phyloP scores from a whole-genome alignment of 2,329 filamentous ascomycete genomes.

The Aureobasidium leucospermi region DNA sequence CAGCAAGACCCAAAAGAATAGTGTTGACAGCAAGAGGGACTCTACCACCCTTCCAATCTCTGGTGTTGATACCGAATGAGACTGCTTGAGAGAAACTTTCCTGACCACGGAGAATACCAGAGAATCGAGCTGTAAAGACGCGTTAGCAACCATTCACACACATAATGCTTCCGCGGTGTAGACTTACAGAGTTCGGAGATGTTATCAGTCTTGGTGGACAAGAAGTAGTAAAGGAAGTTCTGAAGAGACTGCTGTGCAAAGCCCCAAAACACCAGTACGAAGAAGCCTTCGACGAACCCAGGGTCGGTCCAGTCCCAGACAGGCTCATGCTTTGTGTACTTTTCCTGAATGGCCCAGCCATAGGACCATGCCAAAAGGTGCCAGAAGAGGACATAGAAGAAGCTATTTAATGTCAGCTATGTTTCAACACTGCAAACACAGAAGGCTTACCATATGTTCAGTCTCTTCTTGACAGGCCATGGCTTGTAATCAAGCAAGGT shows the following conservation, averaged over 20 bases:
- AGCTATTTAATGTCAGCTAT: conserved; percentile 23
- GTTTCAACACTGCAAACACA: neutral
- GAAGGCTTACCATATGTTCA: conserved; percentile 21
- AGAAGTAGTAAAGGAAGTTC: conserved; percentile 51
- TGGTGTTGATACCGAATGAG: conserved; percentile 37
- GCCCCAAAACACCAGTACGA: conserved; percentile 43
- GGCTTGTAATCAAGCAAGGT: conserved; percentile 38
- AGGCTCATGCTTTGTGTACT: conserved; percentile 37
- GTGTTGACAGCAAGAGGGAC: conserved; percentile 37
- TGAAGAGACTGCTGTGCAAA: conserved; percentile 47
- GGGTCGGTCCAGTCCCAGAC: conserved; percentile 37
- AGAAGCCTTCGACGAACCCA: conserved; percentile 42
- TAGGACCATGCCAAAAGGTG: conserved; percentile 43
- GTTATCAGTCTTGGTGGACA: conserved; percentile 49
- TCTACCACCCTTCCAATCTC: conserved; percentile 36
- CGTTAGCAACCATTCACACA: neutral
- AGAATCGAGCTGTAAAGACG: conserved; percentile 23
- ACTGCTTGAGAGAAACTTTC: conserved; percentile 41
- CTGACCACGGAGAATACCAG: conserved; percentile 38
- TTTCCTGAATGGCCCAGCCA: conserved; percentile 41
- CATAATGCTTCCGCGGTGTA: neutral
- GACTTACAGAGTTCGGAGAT: conserved; percentile 41
- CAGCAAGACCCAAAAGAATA: conserved; percentile 21
- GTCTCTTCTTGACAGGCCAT: conserved; percentile 36
- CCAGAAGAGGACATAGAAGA: conserved; percentile 34